Evolutionary conservation across 805 yeast genomes (phyloP).

Genomic region (Ogataea naganishii): DNA sequence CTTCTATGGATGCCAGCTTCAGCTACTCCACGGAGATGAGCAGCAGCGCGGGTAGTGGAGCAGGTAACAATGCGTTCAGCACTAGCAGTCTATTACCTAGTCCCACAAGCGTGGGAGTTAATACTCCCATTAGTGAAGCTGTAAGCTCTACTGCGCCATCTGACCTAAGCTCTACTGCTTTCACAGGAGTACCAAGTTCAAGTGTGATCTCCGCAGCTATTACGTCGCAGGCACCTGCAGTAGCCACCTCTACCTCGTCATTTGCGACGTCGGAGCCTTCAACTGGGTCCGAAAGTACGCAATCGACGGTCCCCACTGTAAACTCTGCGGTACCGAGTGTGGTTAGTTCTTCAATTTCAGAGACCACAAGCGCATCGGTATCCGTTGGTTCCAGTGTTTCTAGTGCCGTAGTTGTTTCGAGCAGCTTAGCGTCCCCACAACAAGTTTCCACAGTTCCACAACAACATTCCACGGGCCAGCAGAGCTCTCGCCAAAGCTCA

Average conservation of each 20-base stretch:
- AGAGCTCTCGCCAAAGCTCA: too few species aligned
- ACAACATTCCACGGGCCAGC: too few species aligned
- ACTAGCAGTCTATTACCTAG: not conserved
- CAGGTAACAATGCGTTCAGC: not conserved
- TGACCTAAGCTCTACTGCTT: not conserved
- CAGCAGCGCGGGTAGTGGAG: too few species aligned
- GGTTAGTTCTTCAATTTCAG: not conserved
- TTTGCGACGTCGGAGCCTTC: not conserved
- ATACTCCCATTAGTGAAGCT: not conserved
- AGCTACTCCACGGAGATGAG: too few species aligned
- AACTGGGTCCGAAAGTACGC: not conserved
- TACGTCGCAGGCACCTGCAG: not conserved
- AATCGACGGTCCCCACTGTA: slow-evolving; percentile 1
- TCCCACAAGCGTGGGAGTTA: not conserved
- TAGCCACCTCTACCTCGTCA: not conserved
- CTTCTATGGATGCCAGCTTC: too few species aligned
- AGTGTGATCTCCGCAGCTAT: not conserved
- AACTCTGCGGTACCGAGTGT: slow-evolving; percentile 3
- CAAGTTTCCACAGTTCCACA: too few species aligned
- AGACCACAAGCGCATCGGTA: not conserved
- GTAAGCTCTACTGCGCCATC: not conserved
- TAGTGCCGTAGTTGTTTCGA: not conserved
- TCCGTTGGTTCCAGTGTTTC: not conserved
- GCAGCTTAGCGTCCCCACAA: not conserved
- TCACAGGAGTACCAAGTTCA: not conserved